phyloP scores from a whole-genome alignment of 345 rosid genomes.

The Durio zibethinus region DNA sequence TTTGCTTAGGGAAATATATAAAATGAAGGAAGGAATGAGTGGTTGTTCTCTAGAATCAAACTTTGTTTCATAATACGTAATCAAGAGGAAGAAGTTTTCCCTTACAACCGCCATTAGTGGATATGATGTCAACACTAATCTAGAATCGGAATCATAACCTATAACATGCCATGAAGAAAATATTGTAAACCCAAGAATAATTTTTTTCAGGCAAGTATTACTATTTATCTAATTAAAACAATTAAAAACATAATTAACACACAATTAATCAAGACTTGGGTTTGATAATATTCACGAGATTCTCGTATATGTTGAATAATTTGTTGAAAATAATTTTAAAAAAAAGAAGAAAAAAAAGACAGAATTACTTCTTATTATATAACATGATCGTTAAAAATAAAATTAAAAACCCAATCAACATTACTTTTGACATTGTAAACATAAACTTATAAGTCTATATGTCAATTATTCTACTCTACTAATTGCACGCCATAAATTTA shows the following conservation, averaged over 20 bases:
- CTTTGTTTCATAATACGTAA: neutral
- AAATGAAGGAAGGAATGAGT: conserved; percentile 19
- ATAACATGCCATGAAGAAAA: neutral
- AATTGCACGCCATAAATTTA: neutral
- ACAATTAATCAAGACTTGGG: neutral
- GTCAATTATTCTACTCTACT: too few species aligned
- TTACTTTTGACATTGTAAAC: too few species aligned
- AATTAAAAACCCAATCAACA: too few species aligned
- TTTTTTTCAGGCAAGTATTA: neutral
- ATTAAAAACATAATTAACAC: neutral
- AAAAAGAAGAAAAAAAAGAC: too few species aligned
- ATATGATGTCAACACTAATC: conserved; percentile 33
- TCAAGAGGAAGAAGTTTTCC: conserved; percentile 3
- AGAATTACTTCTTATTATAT: too few species aligned
- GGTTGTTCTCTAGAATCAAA: conserved; percentile 32
- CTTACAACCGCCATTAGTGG: conserved; percentile 26
- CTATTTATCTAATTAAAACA: neutral
- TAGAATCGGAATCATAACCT: conserved; percentile 35
- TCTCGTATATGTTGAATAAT: neutral
- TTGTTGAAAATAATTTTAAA: neutral
- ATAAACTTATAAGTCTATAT: too few species aligned
- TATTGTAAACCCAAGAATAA: neutral
- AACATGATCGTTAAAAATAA: neutral
- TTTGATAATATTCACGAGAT: neutral
- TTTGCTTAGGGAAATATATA: neutral